A percentile compares a stretch with the other conserved stretches of the same genome.
These are phyloP conservation scores for Diddensiella caesifluorescens DNA, from an alignment of 805 yeast genomes.

Conservation along the genomic window DNA sequence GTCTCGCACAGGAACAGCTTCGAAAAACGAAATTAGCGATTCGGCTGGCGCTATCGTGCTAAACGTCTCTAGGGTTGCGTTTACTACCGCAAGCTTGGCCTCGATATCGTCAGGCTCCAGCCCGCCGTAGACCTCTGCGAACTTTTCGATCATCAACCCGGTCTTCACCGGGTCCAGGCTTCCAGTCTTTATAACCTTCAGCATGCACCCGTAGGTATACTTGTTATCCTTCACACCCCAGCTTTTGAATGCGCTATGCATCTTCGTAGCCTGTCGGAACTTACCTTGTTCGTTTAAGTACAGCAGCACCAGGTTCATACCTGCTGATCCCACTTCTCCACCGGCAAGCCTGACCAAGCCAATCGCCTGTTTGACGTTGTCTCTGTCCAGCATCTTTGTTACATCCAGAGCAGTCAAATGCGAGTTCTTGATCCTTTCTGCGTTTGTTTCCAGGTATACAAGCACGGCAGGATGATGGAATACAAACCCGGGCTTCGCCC, in stretches of 20 bases:
- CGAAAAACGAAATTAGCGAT: neutral
- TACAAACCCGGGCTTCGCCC: conserved; percentile 10
- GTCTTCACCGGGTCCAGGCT: neutral
- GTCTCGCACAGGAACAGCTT: conserved; percentile 2
- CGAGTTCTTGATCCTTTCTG: conserved; percentile 13
- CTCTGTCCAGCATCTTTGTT: conserved; percentile 9
- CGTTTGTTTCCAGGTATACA: conserved; percentile 14
- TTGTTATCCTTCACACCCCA: conserved; percentile 19
- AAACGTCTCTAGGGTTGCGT: neutral
- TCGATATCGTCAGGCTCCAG: neutral
- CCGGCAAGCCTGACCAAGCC: conserved; percentile 7
- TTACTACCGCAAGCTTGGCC: neutral
- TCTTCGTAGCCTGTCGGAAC: conserved; percentile 5
- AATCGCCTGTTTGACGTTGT: conserved; percentile 14
- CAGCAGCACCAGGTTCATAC: conserved; percentile 8
- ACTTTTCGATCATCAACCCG: neutral
- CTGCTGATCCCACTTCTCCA: conserved; percentile 4
- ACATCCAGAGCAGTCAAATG: conserved; percentile 12
- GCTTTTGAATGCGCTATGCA: conserved; percentile 1
- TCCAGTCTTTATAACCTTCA: neutral
- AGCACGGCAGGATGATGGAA: conserved; percentile 11
- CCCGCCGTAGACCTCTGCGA: neutral
- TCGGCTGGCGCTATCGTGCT: neutral
- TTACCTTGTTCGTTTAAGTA: conserved; percentile 3
- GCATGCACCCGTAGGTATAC: conserved; percentile 9